Conservation (phyloP, 2,329 filamentous ascomycete species). For the Rachicladosporium sp. region DNA sequence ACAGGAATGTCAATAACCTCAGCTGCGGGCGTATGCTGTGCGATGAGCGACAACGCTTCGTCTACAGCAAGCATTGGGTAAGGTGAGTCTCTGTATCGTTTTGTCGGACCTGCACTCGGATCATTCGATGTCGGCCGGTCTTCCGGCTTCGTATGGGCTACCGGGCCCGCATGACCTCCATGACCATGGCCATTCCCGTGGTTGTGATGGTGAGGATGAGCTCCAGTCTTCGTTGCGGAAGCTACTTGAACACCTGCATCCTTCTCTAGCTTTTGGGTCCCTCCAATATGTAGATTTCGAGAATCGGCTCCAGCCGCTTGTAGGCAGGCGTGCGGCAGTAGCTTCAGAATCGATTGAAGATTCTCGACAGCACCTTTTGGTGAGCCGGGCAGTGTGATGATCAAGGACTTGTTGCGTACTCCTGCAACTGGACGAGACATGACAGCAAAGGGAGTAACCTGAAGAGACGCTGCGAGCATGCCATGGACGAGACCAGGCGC, state of each 20-base stretch:
- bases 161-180: conserved; percentile 34
- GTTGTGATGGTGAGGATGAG: conserved; percentile 32
- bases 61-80: conserved; percentile 85
- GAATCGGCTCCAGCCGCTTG: conserved; percentile 80
- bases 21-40: conserved; percentile 57
- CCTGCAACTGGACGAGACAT: conserved; percentile 94
- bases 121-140: conserved; percentile 48
- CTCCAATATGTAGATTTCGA: conserved; percentile 63
- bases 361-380: conserved; percentile 95
- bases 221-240: conserved; percentile 15
- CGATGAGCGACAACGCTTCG: conserved; percentile 63
- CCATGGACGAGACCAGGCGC: conserved; percentile 87
- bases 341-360: conserved; percentile 72
- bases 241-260: conserved; percentile 54
- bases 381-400: conserved; percentile 84
- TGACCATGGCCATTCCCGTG: conserved; percentile 42
- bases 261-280: conserved; percentile 68
- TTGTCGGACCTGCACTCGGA: conserved; percentile 46
- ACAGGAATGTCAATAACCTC: conserved; percentile 48
- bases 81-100: conserved; percentile 71
- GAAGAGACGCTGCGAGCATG: conserved; percentile 76
- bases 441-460: conserved; percentile 87
- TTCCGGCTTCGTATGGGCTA: conserved; percentile 58
- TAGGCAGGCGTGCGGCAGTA: conserved; percentile 88
- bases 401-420: conserved; percentile 65